These are phyloP conservation scores for Cystobasidium sp. DNA, from an alignment of 1,284 basidiomycete species.

Conservation along the genomic window DNA sequence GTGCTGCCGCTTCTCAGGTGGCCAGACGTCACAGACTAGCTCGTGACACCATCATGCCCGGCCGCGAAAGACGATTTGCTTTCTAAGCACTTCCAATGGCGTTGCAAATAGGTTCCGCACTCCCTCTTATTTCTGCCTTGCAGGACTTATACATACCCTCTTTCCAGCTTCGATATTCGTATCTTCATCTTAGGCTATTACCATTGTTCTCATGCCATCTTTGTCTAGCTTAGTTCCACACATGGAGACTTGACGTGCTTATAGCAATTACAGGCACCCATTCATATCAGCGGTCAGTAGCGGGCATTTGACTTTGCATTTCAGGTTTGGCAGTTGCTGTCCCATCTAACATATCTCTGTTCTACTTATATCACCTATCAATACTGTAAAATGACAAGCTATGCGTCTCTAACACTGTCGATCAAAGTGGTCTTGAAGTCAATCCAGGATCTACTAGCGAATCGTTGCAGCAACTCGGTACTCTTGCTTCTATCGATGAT, in stretches of 20 bases:
- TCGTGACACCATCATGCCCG: slow-evolving; percentile 1
- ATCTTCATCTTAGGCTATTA: too few relatives aligned
- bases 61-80: not conserved
- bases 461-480: not conserved
- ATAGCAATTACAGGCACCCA: too few relatives aligned
- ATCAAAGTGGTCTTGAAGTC: slow-evolving; percentile 2
- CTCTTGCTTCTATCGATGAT: slow-evolving; percentile 4
- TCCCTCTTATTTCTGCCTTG: not conserved
- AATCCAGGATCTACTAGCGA: slow-evolving; percentile 8
- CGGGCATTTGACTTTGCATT: too few relatives aligned
- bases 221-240: too few relatives aligned
- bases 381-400: too few relatives aligned
- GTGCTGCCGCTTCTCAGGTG: not conserved
- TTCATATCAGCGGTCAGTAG: too few relatives aligned
- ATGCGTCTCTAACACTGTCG: not conserved
- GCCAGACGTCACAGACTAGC: not conserved
- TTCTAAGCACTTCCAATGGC: not conserved
- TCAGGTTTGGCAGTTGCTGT: not conserved
- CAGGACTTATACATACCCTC: too few relatives aligned
- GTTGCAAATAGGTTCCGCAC: not conserved
- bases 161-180: too few relatives aligned
- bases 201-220: too few relatives aligned
- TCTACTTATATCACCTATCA: not conserved
- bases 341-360: not conserved
- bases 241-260: too few relatives aligned